phyloP scores from a whole-genome alignment of 139 green algal genomes.

The Coccomyxa sp. region DNA sequence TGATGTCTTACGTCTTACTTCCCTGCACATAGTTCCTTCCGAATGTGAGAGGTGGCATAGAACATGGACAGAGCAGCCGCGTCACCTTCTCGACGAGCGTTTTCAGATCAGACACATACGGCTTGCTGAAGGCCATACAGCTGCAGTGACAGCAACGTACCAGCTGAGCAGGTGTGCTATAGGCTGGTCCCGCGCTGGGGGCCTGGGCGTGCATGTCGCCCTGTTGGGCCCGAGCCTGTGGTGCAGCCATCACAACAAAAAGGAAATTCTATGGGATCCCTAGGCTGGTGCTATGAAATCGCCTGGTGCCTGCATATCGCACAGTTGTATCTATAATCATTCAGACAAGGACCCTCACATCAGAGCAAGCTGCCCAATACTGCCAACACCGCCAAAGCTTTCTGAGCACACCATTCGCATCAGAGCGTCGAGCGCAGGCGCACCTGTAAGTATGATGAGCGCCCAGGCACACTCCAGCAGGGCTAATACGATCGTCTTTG shows the following conservation, averaged over 20 bases:
- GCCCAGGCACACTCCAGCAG: too few relatives aligned
- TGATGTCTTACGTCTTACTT: not conserved
- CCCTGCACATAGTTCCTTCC: not conserved
- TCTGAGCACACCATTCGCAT: too few relatives aligned
- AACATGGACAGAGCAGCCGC: not conserved
- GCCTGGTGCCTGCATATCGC: not conserved
- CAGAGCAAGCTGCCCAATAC: too few relatives aligned
- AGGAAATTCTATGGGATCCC: not conserved
- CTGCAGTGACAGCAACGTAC: not conserved
- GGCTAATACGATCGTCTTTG: too few relatives aligned
- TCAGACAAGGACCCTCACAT: not conserved
- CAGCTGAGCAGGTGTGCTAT: not conserved
- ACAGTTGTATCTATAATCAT: not conserved
- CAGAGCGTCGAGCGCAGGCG: too few relatives aligned
- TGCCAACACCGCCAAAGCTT: too few relatives aligned
- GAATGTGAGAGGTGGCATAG: not conserved
- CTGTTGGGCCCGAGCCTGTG: not conserved
- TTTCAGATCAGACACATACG: not conserved
- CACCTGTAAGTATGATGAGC: too few relatives aligned
- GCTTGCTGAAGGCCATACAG: too few relatives aligned
- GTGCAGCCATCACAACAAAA: too few relatives aligned
- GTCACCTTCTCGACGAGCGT: not conserved
- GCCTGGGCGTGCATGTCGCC: too few relatives aligned
- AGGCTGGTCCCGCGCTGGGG: not conserved
- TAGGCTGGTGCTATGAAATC: not conserved